These are phyloP conservation scores for Ceratobasidium sp. DNA, from an alignment of 1,284 basidiomycete species.

Conservation along the genomic window DNA sequence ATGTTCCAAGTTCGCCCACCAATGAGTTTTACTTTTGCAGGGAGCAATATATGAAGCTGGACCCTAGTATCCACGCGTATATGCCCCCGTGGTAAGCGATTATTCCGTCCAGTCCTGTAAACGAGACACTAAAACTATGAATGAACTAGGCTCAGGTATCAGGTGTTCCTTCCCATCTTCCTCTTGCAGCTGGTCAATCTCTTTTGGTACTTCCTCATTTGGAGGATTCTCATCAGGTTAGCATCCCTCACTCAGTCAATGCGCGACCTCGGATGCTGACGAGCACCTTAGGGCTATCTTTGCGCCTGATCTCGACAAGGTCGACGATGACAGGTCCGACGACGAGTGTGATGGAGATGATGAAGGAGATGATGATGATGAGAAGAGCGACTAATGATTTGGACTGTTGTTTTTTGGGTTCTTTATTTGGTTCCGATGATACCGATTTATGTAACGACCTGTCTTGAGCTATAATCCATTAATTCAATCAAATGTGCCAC, in stretches of 20 bases:
- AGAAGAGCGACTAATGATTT: slow-evolving; percentile 18
- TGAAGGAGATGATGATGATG: slow-evolving; percentile 46
- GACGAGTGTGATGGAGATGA: slow-evolving; percentile 58
- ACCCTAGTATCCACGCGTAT: slow-evolving; percentile 73
- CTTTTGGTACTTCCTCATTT: slow-evolving; percentile 90
- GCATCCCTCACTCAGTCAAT: slow-evolving; percentile 47
- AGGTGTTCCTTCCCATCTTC: slow-evolving; percentile 79
- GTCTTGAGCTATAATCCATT: slow-evolving; percentile 6
- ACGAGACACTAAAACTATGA: background rate
- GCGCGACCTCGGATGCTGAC: background rate
- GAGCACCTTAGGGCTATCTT: slow-evolving; percentile 41
- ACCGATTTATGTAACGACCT: slow-evolving; percentile 21
- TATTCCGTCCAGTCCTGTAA: background rate
- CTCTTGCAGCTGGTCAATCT: slow-evolving; percentile 85
- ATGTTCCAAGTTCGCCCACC: background rate
- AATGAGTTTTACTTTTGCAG: slow-evolving; percentile 55
- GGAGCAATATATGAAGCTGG: slow-evolving; percentile 63
- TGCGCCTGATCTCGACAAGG: slow-evolving; percentile 41
- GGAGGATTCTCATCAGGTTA: slow-evolving; percentile 71
- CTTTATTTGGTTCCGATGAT: background rate
- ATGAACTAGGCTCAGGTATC: slow-evolving; percentile 71
- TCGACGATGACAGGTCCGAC: slow-evolving; percentile 60
- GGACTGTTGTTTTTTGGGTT: slow-evolving; percentile 1
- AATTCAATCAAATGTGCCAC: no score
- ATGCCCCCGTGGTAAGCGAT: slow-evolving; percentile 67